These are phyloP conservation scores for Trypethelium eluteriae DNA, from an alignment of 495 filamentous ascomycete species.

Conservation along the genomic window DNA sequence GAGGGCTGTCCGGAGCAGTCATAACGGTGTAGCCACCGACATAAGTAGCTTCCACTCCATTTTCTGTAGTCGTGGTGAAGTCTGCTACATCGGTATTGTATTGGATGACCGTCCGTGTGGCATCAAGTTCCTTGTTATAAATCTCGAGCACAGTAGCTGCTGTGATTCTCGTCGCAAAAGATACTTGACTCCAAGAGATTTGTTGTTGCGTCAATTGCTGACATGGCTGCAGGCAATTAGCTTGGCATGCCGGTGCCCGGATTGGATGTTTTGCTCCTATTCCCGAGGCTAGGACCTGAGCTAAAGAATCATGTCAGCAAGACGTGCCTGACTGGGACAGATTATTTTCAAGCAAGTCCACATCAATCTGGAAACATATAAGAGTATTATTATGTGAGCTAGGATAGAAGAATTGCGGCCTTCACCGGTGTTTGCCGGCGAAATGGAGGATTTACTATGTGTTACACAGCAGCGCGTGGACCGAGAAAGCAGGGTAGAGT, in stretches of 20 bases:
- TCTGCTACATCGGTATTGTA: not conserved
- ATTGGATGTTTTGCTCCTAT: not conserved
- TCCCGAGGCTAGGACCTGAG: not conserved
- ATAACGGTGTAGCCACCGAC: not conserved
- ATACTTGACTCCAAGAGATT: not conserved
- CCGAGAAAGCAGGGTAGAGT: too few species aligned
- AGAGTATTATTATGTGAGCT: too few species aligned
- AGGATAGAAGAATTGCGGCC: too few species aligned
- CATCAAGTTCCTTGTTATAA: not conserved
- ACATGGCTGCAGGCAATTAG: not conserved
- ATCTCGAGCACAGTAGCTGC: not conserved
- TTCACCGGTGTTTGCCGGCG: not conserved
- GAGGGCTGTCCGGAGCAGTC: not conserved
- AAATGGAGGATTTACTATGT: not conserved
- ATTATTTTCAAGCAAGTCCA: not conserved
- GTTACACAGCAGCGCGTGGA: not conserved
- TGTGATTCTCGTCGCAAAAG: not conserved
- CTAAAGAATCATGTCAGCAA: constrained; percentile 1
- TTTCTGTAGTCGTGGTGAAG: not conserved
- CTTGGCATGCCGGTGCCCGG: not conserved
- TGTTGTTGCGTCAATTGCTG: constrained; percentile 8
- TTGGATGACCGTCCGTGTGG: not conserved
- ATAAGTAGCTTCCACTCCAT: constrained; percentile 1
- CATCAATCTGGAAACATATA: too few species aligned
- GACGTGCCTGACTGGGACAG: not conserved